Evolutionary conservation across 1,139 yeast species (phyloP), one percentile per base, ranked within the genome.

Genomic region (Pichia sp.): DNA sequence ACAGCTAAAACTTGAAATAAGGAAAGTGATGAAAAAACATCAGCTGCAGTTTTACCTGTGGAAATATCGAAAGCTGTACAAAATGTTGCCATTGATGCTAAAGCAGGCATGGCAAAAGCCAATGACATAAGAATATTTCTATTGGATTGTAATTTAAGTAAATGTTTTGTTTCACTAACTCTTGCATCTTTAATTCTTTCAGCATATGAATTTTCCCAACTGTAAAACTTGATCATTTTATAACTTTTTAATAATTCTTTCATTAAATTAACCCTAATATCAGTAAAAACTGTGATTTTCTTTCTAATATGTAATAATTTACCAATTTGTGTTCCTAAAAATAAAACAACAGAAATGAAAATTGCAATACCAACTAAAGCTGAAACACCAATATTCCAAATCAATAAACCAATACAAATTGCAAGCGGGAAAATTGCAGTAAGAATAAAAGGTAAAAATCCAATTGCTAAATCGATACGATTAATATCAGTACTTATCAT

Each of bases 1-100:
- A 70, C 72, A 6, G 81, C 66, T 58, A 79, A 71, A 39, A 81
- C 76, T 59, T 83, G 83, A 72, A 89, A 90, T 53, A 87, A 74
- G 0, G 95, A 78, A 50, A 90, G 73, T 14, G 96, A 84, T 0
- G 96, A 79, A 64, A 90, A 90, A n/a, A 89, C 81, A 38, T 77
- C 71, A 3, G 89, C 91, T 1, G 95, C 84, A 55, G 75, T 73
- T 58, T 80, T 75, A n/a, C 62, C 63, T 28, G 73, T 75, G 70
- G 57, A 57, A 6, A 82, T 69, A 43, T 77, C 81, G 59, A 83
- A 84, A 59, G 87, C 70, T 0, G 83, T 83, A 58, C 89, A 77
- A 63, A 89, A 90, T 0, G 96, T 77, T 7, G 73, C 70, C 78
- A 77, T 71, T 3, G 82, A 72, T 0, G 81, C 68, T 51, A 78